Percentiles rank a stretch among this genome's conserved stretches.
phyloP scores from a whole-genome alignment of 805 yeast species.

The Candida parachauliodes region DNA sequence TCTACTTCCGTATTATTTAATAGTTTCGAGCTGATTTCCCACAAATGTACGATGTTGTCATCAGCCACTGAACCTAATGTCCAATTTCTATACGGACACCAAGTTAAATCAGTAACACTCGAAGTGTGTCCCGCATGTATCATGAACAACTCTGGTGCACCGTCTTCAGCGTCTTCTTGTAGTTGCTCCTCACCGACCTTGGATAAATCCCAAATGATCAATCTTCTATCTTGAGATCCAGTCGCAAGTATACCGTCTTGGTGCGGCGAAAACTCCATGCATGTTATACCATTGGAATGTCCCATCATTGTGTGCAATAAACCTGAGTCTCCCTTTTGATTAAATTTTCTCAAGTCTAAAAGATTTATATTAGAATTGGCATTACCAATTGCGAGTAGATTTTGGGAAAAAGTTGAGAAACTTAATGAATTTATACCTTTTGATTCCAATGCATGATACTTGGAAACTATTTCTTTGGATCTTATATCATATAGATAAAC shows the following conservation, averaged over 20 bases:
- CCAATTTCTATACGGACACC: conserved; percentile 75
- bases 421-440: conserved; percentile 58
- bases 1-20: conserved; percentile 16
- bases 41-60: conserved; percentile 57
- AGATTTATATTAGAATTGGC: conserved; percentile 62
- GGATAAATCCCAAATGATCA: conserved; percentile 75
- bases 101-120: conserved; percentile 66
- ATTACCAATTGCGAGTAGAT: conserved; percentile 67
- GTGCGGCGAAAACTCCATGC: conserved; percentile 74
- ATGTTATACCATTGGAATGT: conserved; percentile 69
- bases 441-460: conserved; percentile 23
- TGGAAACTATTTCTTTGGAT: conserved; percentile 22
- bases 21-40: conserved; percentile 45
- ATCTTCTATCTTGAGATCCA: conserved; percentile 72
- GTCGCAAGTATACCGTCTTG: conserved; percentile 75
- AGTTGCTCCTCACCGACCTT: conserved; percentile 81
- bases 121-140: conserved; percentile 93
- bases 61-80: conserved; percentile 63
- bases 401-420: conserved; percentile 57
- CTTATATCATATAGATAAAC: conserved; percentile 56
- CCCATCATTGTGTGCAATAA: conserved; percentile 74
- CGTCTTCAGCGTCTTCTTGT: conserved; percentile 88
- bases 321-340: conserved; percentile 15
- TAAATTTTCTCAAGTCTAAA: conserved; percentile 56
- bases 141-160: conserved; percentile 83